A percentile compares a stretch with the other conserved stretches of the same genome.
These are phyloP conservation scores for Xylaria arbuscula DNA, from an alignment of 2,329 filamentous ascomycete species.

Conservation along the genomic window DNA sequence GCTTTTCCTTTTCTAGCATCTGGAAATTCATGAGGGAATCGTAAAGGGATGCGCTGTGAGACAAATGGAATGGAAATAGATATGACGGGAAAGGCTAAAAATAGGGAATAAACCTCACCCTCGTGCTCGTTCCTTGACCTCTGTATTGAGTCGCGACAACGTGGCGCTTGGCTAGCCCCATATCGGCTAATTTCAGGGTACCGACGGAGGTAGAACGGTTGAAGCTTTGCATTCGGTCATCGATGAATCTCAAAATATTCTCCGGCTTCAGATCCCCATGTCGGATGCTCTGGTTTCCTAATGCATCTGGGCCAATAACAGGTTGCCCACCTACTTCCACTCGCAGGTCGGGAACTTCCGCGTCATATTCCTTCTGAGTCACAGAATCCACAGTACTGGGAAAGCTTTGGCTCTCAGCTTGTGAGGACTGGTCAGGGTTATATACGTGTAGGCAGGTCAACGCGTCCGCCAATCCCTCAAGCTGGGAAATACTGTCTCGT, in stretches of 20 bases:
- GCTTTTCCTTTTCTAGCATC: neutral
- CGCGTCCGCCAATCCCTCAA: slow-evolving; percentile 18
- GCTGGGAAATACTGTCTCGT: slow-evolving; percentile 16
- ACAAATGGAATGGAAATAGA: neutral
- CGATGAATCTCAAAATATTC: slow-evolving; percentile 5
- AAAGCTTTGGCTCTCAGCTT: neutral
- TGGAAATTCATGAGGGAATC: neutral
- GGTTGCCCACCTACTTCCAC: neutral
- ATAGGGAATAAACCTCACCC: neutral
- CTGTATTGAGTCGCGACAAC: neutral
- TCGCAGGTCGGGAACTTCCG: neutral
- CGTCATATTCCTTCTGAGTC: neutral
- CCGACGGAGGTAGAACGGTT: neutral
- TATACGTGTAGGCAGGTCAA: slow-evolving; percentile 24
- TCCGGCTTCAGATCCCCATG: slow-evolving; percentile 16
- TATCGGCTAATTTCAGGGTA: slow-evolving; percentile 6
- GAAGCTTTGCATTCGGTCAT: neutral
- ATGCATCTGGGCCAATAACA: neutral
- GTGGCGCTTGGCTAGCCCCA: neutral
- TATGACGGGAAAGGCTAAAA: neutral
- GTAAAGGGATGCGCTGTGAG: no score
- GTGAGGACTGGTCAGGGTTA: neutral
- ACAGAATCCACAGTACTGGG: neutral
- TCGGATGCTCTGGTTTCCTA: slow-evolving; percentile 2
- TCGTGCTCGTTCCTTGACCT: neutral